phyloP scores from a whole-genome alignment of 257 asterid genomes.

The Hygrophila difformis region DNA sequence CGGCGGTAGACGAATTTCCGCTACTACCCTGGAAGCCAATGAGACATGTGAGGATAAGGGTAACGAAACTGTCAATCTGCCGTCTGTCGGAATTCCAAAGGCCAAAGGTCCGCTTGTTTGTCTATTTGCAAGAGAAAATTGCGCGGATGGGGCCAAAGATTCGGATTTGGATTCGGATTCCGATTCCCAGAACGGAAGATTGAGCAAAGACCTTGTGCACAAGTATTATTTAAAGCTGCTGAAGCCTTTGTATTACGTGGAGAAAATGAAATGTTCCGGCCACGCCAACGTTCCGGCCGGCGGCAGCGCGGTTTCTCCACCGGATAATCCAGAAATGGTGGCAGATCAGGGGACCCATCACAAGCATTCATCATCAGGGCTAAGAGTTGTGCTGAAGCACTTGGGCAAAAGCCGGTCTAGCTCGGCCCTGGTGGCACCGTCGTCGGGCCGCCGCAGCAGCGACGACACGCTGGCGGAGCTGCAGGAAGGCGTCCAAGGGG shows the following conservation, averaged over 20 bases:
- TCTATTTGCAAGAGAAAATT: constrained; percentile 39
- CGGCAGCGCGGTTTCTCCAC: constrained; percentile 3
- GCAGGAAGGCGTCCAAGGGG: constrained; percentile 67
- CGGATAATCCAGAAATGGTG: neutral
- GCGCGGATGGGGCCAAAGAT: too few species aligned
- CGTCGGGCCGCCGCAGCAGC: constrained; percentile 42
- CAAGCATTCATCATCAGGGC: constrained; percentile 34
- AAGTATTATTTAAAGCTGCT: constrained; percentile 58
- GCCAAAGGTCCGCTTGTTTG: constrained; percentile 32
- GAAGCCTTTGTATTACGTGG: constrained; percentile 45
- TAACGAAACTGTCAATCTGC: constrained; percentile 12
- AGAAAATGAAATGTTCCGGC: constrained; percentile 37
- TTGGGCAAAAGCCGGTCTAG: constrained; percentile 53
- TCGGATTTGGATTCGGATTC: constrained; percentile 14
- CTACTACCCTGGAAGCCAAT: neutral
- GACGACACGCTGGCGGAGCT: constrained; percentile 52
- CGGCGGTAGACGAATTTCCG: neutral
- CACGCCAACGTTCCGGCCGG: constrained; percentile 17
- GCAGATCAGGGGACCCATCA: constrained; percentile 15
- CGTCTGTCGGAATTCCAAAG: constrained; percentile 37
- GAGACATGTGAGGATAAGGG: neutral
- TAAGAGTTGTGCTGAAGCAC: constrained; percentile 37
- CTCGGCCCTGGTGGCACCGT: constrained; percentile 20
- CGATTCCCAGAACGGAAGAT: constrained; percentile 24
- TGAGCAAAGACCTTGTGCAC: constrained; percentile 38